Base-by-base conservation (phyloP, 2,329 filamentous ascomycete genomes). In the Fusarium denticulatum region DNA sequence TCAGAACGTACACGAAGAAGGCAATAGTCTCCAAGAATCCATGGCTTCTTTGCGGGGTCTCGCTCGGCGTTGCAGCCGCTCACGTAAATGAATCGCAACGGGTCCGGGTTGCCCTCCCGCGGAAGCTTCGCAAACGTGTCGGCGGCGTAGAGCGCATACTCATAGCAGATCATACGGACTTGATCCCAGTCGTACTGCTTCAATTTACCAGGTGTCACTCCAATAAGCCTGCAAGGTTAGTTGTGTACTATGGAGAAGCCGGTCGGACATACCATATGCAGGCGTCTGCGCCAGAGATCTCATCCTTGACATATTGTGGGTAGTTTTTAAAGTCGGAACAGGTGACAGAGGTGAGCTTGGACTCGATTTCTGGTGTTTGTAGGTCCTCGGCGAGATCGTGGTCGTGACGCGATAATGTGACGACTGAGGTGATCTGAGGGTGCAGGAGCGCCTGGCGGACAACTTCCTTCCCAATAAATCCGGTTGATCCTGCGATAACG, bases 1-100 rank as follows among this genome's bases (percentile, higher is more conserved):
- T 10, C 20, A 37, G 32, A n/a, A 76, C 82, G 71, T 79, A 87
- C 87, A n/a, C 88, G 77, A 82, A 89, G 82, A 15, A 85, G 62
- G 13, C 57, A 70, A 63, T 88, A 89, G 45, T 87, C 79, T 1
- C 73, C 74, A 34, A 83, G 72, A 13, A 82, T 72, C 66, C 68
- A 75, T 4, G 82, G 83, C 58, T 79, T 85, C 76, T 87, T 84
- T 18, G 74, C 81, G 26, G 80, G 84, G 52, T 89, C 87, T 3
- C 86, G 82, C 69, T 84, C 82, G 6, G 82, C 81, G 2, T 76
- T 79, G 4, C 79, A 72, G 6, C 87, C 88, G 69, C 87, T 89
- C 67, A 86, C 81, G 73, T 88, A 88, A 6, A 88, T 56, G 65
- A 88, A 88, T 3, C 83, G 83, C 39, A 88, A 79, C 1, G 86